A percentile compares a stretch with the other conserved stretches of the same genome.
Evolutionary conservation across 768 basidiomycete species (phyloP).

Genomic region (Postia placenta): DNA sequence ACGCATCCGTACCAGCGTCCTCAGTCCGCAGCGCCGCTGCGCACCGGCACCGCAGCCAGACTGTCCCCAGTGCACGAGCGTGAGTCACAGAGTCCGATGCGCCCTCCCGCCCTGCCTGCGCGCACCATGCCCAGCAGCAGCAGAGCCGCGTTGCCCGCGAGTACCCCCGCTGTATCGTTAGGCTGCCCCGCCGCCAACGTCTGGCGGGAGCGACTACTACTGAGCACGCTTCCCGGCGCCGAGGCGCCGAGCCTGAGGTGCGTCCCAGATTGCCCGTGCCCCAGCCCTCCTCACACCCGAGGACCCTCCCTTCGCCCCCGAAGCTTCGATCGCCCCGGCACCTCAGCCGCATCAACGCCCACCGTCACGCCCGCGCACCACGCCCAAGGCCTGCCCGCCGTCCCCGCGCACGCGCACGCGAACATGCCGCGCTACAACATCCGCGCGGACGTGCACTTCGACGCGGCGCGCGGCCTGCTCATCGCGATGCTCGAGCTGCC

Average conservation of each 20-base stretch:
- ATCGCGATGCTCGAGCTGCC: slow-evolving; percentile 65
- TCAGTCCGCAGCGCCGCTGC: slow-evolving; percentile 7
- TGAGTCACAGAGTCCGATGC: slow-evolving; percentile 11
- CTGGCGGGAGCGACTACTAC: background rate
- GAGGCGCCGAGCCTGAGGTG: background rate
- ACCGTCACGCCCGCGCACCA: background rate
- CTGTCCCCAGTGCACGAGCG: slow-evolving; percentile 10
- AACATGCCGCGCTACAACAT: slow-evolving; percentile 40
- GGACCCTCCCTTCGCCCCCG: background rate
- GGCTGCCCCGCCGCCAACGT: background rate
- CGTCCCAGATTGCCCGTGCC: background rate
- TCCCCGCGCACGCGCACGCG: background rate
- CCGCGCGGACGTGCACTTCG: slow-evolving; percentile 58
- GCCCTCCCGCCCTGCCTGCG: no score
- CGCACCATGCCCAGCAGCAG: background rate
- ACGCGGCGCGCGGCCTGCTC: slow-evolving; percentile 42
- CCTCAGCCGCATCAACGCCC: background rate
- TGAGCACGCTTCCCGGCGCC: background rate
- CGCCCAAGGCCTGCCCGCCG: background rate
- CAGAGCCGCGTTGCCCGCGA: background rate
- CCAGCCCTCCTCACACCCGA: background rate
- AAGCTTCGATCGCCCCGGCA: background rate
- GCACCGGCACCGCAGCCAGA: slow-evolving; percentile 10
- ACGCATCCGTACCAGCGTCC: slow-evolving; percentile 17
- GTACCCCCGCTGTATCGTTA: background rate